Evolutionary conservation across 495 filamentous ascomycete species (phyloP), one percentile per base, ranked within the genome.

Genomic region (Niebla homalea): DNA sequence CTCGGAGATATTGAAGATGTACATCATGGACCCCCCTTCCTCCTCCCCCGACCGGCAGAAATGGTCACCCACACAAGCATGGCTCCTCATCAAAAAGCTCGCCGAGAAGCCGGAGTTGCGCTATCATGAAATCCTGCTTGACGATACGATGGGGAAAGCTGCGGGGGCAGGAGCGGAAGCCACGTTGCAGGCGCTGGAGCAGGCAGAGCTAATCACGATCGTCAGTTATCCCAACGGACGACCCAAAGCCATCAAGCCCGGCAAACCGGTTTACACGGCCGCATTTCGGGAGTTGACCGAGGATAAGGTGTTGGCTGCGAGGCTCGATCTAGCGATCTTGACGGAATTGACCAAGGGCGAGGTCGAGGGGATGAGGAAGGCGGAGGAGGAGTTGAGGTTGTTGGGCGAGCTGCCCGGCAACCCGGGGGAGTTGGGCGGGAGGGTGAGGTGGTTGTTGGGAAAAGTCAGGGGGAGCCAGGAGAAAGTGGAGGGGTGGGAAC

Each of bases 1-100:
- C 10, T 84, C 83, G 3, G 93, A 97, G 62, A 89, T 98, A 41
- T 61, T 95, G 47, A 94, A 96, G 60, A 87, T 94, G 72, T 97
- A 89, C 69, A 74, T 97, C 23, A 70, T 95, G 0, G 74, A 72
- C 39, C 69, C 74, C 40, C 64, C 66, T 36, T 26, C n/a, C 47
- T 35, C 51, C 36, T 23, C 37, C 11, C 64, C 69, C 16, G 60
- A 60, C 1, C 16, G 55, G 40, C 69, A 72, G 48, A 66, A 77
- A 46, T 98, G 87, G 87, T 79, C 75, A 1, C 70, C 76, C 21
- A 80, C 89, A 61, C 92, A 96, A 64, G 92, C 87, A 0, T 98
- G 92, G 92, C 74, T 83, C 49, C 67, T 98, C 2, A 80, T 97
- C 61, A 87, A 83, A 58, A 62, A 71, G 7, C 74, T 98, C 14